phyloP scores from a whole-genome alignment of 768 basidiomycete genomes.

The Tubosaeta sp. region DNA sequence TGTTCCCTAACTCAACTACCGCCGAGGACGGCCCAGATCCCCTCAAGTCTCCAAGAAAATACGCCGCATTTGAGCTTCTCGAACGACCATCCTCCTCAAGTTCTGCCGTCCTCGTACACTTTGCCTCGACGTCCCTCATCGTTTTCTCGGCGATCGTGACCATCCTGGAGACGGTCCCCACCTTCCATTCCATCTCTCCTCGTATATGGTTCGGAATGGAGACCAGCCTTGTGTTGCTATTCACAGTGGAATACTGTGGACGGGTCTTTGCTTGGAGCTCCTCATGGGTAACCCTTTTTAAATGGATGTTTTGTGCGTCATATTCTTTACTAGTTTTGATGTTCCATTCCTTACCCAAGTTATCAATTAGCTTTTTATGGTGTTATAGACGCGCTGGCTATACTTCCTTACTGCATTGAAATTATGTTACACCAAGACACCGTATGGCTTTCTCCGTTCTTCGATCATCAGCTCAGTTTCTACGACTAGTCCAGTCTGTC shows the following conservation, averaged over 20 bases:
- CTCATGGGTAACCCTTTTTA: conserved; percentile 54
- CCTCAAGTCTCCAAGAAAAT: conserved; percentile 49
- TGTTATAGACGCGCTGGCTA: conserved; percentile 79
- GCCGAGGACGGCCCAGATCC: conserved; percentile 32
- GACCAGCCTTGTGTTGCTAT: conserved; percentile 77
- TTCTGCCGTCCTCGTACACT: conserved; percentile 72
- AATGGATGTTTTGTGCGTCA: conserved; percentile 65
- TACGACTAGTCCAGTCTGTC: conserved; percentile 50
- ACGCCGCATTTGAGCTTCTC: conserved; percentile 62
- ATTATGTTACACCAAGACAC: conserved; percentile 81
- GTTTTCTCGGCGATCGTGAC: conserved; percentile 72
- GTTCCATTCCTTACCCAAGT: not conserved
- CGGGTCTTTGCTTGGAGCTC: conserved; percentile 73
- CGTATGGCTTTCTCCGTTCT: conserved; percentile 38
- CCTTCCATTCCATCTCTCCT: conserved; percentile 64
- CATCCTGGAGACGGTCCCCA: conserved; percentile 74
- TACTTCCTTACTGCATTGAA: conserved; percentile 88
- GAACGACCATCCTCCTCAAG: conserved; percentile 76
- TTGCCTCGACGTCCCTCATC: conserved; percentile 67
- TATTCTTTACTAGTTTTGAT: not conserved
- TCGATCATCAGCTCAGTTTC: not conserved
- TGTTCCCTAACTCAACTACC: conserved; percentile 35
- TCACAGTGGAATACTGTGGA: conserved; percentile 80
- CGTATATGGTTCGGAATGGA: conserved; percentile 85
- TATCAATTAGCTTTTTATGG: conserved; percentile 66